Base-by-base conservation (phyloP, 2,329 filamentous ascomycete species). In the Aspergillus fijiensis region DNA sequence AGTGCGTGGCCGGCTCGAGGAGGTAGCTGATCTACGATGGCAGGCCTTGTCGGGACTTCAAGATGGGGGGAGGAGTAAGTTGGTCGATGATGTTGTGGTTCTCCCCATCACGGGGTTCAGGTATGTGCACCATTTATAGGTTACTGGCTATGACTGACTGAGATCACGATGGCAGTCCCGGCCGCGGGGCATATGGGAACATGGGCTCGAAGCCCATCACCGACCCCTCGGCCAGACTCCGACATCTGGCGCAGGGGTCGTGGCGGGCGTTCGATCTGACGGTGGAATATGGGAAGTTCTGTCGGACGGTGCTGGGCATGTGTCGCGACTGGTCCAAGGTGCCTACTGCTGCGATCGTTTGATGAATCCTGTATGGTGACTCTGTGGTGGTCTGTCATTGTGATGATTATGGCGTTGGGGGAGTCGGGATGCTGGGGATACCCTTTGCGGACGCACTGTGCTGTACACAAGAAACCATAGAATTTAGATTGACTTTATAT, bases 71-170 rank as follows among this genome's bases (percentile, higher is more conserved):
- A 57, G 33, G 31, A 72, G 66, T 49, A 75, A 74, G 49, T 47
- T 69, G 7, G 68, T 72, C 2, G 70, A 67, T 5, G 72, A 74
- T 57, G 69, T 72, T 10, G 52, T 75, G 47, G 66, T 75, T n/a
- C 62, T 75, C 4, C 71, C 72, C 0, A 75, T 75, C 47, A 74
- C 72, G 1, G 72, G 69, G 3, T 75, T 75, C 51, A 73, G 70
- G 71, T 73, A 65, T 42, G 60, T 49, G 14, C 25, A 10, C 29
- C 21, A 12, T 21, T 31, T 25, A 50, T 2, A 5, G 11, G 33
- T 16, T 16, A 10, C 3, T 6, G 10, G 33, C 10, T 12, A 35
- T 35, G 33, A 12, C 33, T n/a, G 6, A 45, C 39, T 19, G 39
- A 45, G 16, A 7, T 58, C 19, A 52, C 52, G 11, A n/a, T 14